Base-by-base conservation (phyloP, 208 protist species). In the Wallacemonas collosoma region DNA sequence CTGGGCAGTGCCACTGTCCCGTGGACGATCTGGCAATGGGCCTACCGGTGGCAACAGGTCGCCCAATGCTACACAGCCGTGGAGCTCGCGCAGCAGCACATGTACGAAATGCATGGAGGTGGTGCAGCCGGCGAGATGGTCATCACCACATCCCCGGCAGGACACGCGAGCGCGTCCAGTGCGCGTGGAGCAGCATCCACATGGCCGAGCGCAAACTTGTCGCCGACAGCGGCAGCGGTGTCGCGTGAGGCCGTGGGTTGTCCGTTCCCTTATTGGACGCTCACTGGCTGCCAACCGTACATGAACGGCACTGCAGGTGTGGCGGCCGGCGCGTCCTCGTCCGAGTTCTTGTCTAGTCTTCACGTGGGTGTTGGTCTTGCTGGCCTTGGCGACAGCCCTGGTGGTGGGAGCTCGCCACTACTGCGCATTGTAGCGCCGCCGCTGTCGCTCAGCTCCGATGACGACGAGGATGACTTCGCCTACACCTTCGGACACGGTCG, bases 21-120 rank as follows among this genome's bases (percentile, higher is more conserved):
- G 50, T 95, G 91, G 91, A 93, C 81, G n/a, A 35, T 95, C 15
- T 95, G 91, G 91, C 91, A 95, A 60, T 95, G 91, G 91, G 87
- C 83, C 2, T 88, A 89, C 74, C 83, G 87, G 50, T 96, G 91
- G 91, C 60, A 68, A 38, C 56, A 55, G 9, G 50, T 95, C 15
- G 8, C 71, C 72, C 70, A 51, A 64, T 26, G 38, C 73, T 62
- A 40, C 26, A 48, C 53, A 14, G 15, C 40, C n/a, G 36, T 77
- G 3, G 67, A 71, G 47, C 72, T 54, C 40, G 43, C 54, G 56
- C 62, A 77, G 65, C 63, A 45, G 47, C 64, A 38, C 26, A 5
- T 17, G 15, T 54, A 58, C 51, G 40, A 45, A 6, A 57, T 47
- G 50, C 64, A 58, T 3, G 50, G 51, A 12, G 64, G 64, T 15